Base-by-base conservation (phyloP, 331 rosid genomes). In the Malus hybrid region DNA sequence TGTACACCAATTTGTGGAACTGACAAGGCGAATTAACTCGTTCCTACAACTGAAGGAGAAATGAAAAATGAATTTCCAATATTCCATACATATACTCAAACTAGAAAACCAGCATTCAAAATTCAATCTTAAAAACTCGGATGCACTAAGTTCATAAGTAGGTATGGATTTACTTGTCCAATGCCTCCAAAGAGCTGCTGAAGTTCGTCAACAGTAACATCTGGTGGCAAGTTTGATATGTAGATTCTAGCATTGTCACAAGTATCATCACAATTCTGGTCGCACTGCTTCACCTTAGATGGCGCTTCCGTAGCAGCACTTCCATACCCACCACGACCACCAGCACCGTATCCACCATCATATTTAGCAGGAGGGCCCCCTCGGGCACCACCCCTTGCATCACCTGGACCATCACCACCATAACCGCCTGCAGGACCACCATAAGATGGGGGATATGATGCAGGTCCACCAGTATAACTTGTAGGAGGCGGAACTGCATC, bases 161-260 rank as follows among this genome's bases (percentile, higher is more conserved):
- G 76, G 69, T 57, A 61, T 69, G 81, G 76, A 81, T 71, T 86
- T 92, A 95, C 99, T 85, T 90, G 97, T 81, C 99, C 99, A 90
- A 95, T 95, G 88, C 99, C 98, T 70, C 99, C 97, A 88, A 95
- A 95, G 71, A 95, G 97, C 5, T 88, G 87, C 85, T 87, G 87
- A 82, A 95, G 83, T 87, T 95, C 99, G 4, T 95, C 99, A 69
- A 27, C 77, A 2, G 97, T 90, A 84, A 95, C 97, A 82, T 95
- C 99, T 3, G 91, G 92, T 4, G 99, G 99, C 81, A 95, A 83
- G 80, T 92, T 95, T 42, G 99, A 95, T 19, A 95, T 88, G 87
- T 95, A 95, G 83, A 95, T 95, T 90, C 99, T 90, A 85, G 98
- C 64, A 80, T 95, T 95, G 87, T 92, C 98, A 83, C 99, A 95